phyloP scores from a whole-genome alignment of 2,329 filamentous ascomycete species.

The Thelonectria discophora region DNA sequence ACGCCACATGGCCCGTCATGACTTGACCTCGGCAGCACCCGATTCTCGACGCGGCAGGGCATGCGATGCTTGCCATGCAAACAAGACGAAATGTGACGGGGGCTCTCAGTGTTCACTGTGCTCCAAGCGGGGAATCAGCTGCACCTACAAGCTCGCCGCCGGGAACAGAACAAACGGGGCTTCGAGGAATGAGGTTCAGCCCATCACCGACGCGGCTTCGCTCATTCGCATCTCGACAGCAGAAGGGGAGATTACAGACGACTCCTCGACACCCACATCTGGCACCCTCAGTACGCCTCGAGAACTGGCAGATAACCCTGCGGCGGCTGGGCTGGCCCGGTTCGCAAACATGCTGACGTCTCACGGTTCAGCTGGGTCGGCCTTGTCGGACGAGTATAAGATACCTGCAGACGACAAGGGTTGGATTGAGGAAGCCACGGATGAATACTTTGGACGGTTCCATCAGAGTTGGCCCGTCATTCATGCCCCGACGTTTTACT shows the following conservation, averaged over 20 bases:
- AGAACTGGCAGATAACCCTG: slow-evolving; percentile 16
- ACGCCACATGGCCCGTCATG: slow-evolving; percentile 50
- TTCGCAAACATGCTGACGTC: slow-evolving; percentile 20
- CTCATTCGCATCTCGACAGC: neutral
- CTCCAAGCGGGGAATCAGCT: slow-evolving; percentile 49
- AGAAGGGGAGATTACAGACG: slow-evolving; percentile 2
- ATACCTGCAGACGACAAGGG: slow-evolving; percentile 21
- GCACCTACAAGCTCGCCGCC: slow-evolving; percentile 46
- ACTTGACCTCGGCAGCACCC: slow-evolving; percentile 40
- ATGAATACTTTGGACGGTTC: slow-evolving; percentile 51
- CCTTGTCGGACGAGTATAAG: slow-evolving; percentile 22
- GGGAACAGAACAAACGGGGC: slow-evolving; percentile 17
- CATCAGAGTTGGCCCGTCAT: slow-evolving; percentile 54
- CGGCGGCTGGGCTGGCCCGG: slow-evolving; percentile 21
- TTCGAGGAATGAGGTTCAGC: slow-evolving; percentile 1
- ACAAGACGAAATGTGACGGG: slow-evolving; percentile 57
- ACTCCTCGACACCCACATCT: slow-evolving; percentile 8
- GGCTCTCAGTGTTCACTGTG: slow-evolving; percentile 52
- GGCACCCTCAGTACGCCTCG: slow-evolving; percentile 10
- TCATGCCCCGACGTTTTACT: slow-evolving; percentile 48
- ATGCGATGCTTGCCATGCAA: slow-evolving; percentile 55
- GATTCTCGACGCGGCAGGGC: slow-evolving; percentile 50
- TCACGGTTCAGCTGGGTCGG: slow-evolving; percentile 1
- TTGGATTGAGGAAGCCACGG: slow-evolving; percentile 33
- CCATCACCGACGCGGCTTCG: slow-evolving; percentile 4